Evolutionary conservation across 306 rosid species (phyloP).

Genomic region (Pueraria montana): DNA sequence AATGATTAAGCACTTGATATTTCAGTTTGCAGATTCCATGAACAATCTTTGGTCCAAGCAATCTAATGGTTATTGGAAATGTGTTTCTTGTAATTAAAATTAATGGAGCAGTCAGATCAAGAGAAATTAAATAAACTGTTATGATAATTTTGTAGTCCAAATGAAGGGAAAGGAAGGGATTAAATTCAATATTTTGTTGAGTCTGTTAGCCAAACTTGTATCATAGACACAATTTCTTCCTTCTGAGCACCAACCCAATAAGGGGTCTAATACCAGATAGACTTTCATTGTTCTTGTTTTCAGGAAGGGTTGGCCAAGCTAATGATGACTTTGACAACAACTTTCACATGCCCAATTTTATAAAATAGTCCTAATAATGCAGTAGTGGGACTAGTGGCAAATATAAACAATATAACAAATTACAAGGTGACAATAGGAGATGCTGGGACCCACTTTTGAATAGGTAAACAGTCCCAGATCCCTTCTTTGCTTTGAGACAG

Average conservation of each 20-base stretch:
- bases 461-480: constrained; percentile 74
- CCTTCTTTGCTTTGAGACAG: constrained; percentile 62
- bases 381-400: not conserved
- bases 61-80: constrained; percentile 20
- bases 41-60: not conserved
- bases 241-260: constrained; percentile 25
- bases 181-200: constrained; percentile 2
- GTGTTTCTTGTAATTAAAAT: constrained; percentile 16
- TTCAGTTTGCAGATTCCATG: constrained; percentile 39
- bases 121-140: too few species aligned
- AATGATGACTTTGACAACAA: constrained; percentile 33
- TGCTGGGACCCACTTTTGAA: constrained; percentile 67
- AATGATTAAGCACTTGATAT: constrained; percentile 28
- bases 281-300: constrained; percentile 15
- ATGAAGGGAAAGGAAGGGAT: constrained; percentile 10
- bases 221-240: constrained; percentile 1
- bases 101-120: constrained; percentile 27
- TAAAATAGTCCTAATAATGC: constrained; percentile 35
- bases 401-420: constrained; percentile 17
- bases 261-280: not conserved
- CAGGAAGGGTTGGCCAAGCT: constrained; percentile 23
- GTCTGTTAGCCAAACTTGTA: constrained; percentile 21
- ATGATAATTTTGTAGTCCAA: not conserved
- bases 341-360: not conserved
- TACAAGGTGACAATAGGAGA: constrained; percentile 64